phyloP scores from a whole-genome alignment of 2,329 filamentous ascomycete species.

The Periconia sp. region DNA sequence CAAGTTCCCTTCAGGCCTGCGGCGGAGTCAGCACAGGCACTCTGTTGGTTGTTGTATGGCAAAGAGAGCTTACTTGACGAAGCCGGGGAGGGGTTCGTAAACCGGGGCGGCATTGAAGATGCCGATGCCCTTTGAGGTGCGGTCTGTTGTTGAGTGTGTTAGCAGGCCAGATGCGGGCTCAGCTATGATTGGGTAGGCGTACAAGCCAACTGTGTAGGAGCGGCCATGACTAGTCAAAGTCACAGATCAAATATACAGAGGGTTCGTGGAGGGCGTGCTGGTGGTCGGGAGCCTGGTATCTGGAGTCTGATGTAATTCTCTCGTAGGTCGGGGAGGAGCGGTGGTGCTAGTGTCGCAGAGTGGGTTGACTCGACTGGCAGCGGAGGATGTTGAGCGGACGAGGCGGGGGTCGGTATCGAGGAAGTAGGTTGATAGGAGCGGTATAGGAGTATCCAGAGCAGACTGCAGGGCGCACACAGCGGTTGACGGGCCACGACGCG shows the following conservation, averaged over 20 bases:
- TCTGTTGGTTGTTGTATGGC: slow-evolving; percentile 1
- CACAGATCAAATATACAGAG: slow-evolving; percentile 58
- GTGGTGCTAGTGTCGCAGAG: slow-evolving; percentile 7
- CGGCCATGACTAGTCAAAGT: slow-evolving; percentile 93
- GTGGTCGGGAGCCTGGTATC: slow-evolving; percentile 30
- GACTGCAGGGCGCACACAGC: slow-evolving; percentile 36
- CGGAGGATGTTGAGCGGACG: slow-evolving; percentile 31
- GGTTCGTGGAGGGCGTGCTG: slow-evolving; percentile 30
- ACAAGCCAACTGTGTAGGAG: slow-evolving; percentile 91
- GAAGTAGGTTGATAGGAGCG: slow-evolving; percentile 18
- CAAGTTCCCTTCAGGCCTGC: slow-evolving; percentile 86
- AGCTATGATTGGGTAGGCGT: slow-evolving; percentile 34
- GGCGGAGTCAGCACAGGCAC: slow-evolving; percentile 12
- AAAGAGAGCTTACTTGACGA: slow-evolving; percentile 55
- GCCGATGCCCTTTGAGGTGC: slow-evolving; percentile 95
- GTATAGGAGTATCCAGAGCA: slow-evolving; percentile 13
- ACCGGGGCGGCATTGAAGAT: slow-evolving; percentile 87
- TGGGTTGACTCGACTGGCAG: slow-evolving; percentile 26
- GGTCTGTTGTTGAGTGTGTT: slow-evolving; percentile 54
- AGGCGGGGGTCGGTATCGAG: slow-evolving; percentile 34
- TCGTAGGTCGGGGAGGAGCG: not conserved
- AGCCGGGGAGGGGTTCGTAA: slow-evolving; percentile 83
- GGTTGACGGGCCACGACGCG: slow-evolving; percentile 18
- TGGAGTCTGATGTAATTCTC: slow-evolving; percentile 1
- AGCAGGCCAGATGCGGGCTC: not conserved